phyloP scores from a whole-genome alignment of 768 basidiomycete species.

The Tricholoma sp. region DNA sequence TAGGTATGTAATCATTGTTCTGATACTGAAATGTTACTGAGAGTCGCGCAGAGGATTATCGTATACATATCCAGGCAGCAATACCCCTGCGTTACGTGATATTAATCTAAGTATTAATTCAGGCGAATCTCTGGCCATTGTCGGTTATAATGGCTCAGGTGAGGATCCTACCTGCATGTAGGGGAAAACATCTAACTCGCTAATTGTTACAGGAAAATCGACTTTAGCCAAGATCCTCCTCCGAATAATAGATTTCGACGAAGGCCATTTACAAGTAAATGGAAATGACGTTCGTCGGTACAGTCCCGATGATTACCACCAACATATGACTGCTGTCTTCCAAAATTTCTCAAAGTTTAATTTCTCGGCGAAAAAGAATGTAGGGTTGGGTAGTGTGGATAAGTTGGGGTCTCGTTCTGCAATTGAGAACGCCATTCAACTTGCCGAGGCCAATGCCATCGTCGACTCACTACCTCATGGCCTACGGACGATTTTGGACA shows the following conservation, averaged over 20 bases:
- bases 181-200: conserved; percentile 5
- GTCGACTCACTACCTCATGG: conserved; percentile 67
- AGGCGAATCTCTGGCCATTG: conserved; percentile 81
- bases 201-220: conserved; percentile 60
- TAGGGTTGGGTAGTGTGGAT: conserved; percentile 76
- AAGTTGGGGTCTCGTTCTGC: conserved; percentile 52
- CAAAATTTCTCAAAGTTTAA: conserved; percentile 83
- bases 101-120: conserved; percentile 66
- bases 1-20: conserved; percentile 38
- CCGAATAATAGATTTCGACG: conserved; percentile 72
- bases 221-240: conserved; percentile 80
- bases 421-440: conserved; percentile 58
- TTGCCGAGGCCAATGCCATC: conserved; percentile 67
- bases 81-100: conserved; percentile 61
- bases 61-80: conserved; percentile 77
- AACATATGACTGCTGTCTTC: conserved; percentile 74
- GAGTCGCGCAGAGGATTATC: conserved; percentile 32
- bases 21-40: conserved; percentile 5
- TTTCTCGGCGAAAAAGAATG: conserved; percentile 74
- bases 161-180: conserved; percentile 15
- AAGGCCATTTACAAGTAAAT: conserved; percentile 67
- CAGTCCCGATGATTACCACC: conserved; percentile 67
- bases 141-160: conserved; percentile 83
- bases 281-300: conserved; percentile 61
- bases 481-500: conserved; percentile 67